Evolutionary conservation across 2,329 filamentous ascomycete genomes (phyloP).

Genomic region (Monilinia fructigena): DNA sequence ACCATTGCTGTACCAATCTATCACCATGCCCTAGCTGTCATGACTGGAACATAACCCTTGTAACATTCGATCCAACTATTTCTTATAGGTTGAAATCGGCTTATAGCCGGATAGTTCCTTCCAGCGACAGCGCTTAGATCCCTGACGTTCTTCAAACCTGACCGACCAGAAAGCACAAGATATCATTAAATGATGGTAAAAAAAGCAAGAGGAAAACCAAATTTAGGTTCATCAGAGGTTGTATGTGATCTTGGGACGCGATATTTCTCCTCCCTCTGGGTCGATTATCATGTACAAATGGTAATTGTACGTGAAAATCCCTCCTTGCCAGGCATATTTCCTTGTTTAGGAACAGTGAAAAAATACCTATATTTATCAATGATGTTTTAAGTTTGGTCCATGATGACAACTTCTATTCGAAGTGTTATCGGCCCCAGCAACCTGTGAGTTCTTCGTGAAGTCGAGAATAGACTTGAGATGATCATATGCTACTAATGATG

Average conservation of each 20-base stretch:
- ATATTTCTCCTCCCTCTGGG: background rate
- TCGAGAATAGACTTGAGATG: slow-evolving; percentile 12
- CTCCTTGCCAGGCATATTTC: slow-evolving; percentile 14
- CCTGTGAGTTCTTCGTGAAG: background rate
- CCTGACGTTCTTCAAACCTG: slow-evolving; percentile 8
- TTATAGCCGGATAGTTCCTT: slow-evolving; percentile 35
- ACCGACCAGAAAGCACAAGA: background rate
- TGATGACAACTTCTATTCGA: background rate
- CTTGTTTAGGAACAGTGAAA: slow-evolving; percentile 21
- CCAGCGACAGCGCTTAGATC: slow-evolving; percentile 28
- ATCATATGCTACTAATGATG: slow-evolving; percentile 16
- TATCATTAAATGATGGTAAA: background rate
- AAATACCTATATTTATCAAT: slow-evolving; percentile 24
- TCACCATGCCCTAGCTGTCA: background rate
- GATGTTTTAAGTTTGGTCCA: background rate
- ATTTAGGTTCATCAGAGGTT: slow-evolving; percentile 1
- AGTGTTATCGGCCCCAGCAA: background rate
- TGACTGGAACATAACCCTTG: background rate
- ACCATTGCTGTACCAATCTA: background rate
- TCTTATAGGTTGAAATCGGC: slow-evolving; percentile 12
- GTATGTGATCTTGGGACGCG: slow-evolving; percentile 7
- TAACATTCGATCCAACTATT: slow-evolving; percentile 1
- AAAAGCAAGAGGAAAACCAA: background rate
- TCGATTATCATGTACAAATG: background rate
- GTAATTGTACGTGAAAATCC: slow-evolving; percentile 19